Evolutionary conservation across 176 grass and related monocot species (phyloP).

Genomic region (Panicum miliaceum): DNA sequence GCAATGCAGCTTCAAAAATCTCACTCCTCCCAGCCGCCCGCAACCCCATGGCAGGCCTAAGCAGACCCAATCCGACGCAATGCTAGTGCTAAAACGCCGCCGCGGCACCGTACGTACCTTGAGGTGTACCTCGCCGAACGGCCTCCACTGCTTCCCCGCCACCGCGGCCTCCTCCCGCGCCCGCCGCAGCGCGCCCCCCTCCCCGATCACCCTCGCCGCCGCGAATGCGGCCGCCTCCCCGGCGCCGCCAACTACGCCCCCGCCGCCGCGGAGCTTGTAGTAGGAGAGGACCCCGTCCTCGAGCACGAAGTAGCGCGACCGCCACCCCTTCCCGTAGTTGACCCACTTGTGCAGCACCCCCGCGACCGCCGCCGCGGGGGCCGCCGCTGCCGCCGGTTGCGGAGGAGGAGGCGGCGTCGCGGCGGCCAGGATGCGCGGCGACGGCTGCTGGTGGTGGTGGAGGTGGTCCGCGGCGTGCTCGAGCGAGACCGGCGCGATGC

Average conservation of each 20-base stretch:
- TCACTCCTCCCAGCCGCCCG: conserved; percentile 14
- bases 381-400: neutral
- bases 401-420: neutral
- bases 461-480: conserved; percentile 44
- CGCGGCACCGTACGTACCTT: conserved; percentile 68
- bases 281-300: conserved; percentile 90
- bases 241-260: conserved; percentile 16
- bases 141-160: conserved; percentile 73
- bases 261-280: conserved; percentile 78
- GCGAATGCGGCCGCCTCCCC: neutral
- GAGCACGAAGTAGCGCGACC: conserved; percentile 82
- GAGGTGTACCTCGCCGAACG: conserved; percentile 93
- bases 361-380: conserved; percentile 20
- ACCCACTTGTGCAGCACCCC: conserved; percentile 97
- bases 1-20: conserved; percentile 39
- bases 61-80: conserved; percentile 36
- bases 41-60: conserved; percentile 1
- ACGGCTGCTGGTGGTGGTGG: conserved; percentile 37
- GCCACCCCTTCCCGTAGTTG: conserved; percentile 96
- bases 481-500: conserved; percentile 85
- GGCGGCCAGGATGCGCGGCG: conserved; percentile 40
- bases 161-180: conserved; percentile 40
- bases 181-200: conserved; percentile 40
- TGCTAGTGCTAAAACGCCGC: neutral
- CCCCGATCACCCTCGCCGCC: conserved; percentile 73